Percentiles rank a stretch among this genome's conserved stretches.
phyloP scores from a whole-genome alignment of 2,329 filamentous ascomycete species.

The Pezicula carpinea region DNA sequence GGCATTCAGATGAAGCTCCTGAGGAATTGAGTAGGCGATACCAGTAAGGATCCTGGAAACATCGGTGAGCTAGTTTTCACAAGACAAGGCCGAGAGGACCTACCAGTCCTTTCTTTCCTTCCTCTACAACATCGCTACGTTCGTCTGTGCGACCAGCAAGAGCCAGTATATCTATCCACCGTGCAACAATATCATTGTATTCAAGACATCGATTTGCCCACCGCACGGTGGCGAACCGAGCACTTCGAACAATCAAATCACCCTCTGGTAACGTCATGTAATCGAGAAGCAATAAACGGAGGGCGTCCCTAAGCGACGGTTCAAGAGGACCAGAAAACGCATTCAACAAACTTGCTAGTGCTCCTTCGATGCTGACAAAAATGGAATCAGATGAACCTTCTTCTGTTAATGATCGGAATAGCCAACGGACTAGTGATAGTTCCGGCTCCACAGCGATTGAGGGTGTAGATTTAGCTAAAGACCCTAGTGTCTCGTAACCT shows the following conservation, averaged over 20 bases:
- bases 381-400: constrained; percentile 71
- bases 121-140: constrained; percentile 79
- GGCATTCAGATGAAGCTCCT: constrained; percentile 36
- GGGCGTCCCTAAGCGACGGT: constrained; percentile 23
- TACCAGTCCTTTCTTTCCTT: constrained; percentile 83
- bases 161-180: constrained; percentile 87
- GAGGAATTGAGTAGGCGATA: constrained; percentile 55
- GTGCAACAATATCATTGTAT: constrained; percentile 71
- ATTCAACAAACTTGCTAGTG: constrained; percentile 72
- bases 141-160: constrained; percentile 62
- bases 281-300: constrained; percentile 53
- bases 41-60: constrained; percentile 54
- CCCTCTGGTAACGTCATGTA: constrained; percentile 57
- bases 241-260: constrained; percentile 59
- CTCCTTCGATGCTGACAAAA: constrained; percentile 83
- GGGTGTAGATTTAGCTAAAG: constrained; percentile 65
- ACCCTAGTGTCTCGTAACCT: constrained; percentile 87
- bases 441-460: constrained; percentile 45
- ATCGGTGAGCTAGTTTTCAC: constrained; percentile 1
- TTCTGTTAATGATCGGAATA: constrained; percentile 78
- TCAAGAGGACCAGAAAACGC: constrained; percentile 41
- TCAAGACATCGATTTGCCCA: constrained; percentile 87
- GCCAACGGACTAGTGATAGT: constrained; percentile 63
- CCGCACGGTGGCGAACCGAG: constrained; percentile 76
- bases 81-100: constrained; percentile 44